Base-by-base conservation (phyloP, 176 grass and related monocot genomes). In the Musa itinerans region DNA sequence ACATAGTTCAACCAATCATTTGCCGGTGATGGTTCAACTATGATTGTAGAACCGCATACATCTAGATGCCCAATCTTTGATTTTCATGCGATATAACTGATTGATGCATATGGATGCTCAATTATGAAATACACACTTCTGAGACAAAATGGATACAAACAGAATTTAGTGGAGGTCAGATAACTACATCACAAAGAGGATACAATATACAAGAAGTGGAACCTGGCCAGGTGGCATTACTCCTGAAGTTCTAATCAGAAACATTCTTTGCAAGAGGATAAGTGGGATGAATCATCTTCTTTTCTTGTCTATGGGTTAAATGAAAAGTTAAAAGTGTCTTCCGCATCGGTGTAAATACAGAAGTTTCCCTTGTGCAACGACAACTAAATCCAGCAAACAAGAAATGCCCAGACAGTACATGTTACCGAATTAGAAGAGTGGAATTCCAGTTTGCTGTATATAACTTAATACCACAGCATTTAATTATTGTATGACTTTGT, bases 251-350 rank as follows among this genome's bases (percentile, higher is more conserved):
- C 15, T 48, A 51, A 48, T 52, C 68, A 20, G 43, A 43, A 61
- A 19, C 19, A 50, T 70, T 51, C 34, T 51, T 70, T 50, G n/a
- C 43, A 25, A 51, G 1, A 20, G 51, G 20, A 16, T 9, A 17
- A 17, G 5, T 49, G 25, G 68, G 34, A 70, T 2, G 68, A 70
- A 70, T 50, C 68, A 70, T 70, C 68, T 70, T 70, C 17, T 70
- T 70, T 51, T 17, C 17, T 70, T 70, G 48, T 34, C 65, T 43
- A 48, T 13, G 34, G 68, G 10, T 69, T 27, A 70, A 70, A 69
- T 69, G 8, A 11, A 52, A 9, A 65, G 26, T 43, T 6, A 9
- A 51, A 51, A 51, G 34, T 12, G 19, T 21, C 16, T 70, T 70
- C 13, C 10, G 8, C 20, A n/a, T 51, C 21, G 68, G 19, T 52